Base-by-base conservation (phyloP, 75 land plant genomes). In the Selaginella tamariscina region DNA sequence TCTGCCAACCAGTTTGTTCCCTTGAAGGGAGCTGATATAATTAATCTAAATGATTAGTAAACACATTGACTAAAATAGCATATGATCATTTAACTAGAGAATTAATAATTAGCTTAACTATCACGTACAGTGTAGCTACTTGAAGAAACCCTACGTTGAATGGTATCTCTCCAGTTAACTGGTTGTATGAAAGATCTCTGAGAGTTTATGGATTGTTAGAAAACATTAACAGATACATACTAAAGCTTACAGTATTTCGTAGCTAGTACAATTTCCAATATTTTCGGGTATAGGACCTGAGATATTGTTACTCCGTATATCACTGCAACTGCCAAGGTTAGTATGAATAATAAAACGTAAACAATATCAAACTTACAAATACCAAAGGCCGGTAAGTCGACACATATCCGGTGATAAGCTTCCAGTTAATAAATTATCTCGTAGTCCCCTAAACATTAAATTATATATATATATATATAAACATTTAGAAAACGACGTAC, bases 1-100 rank as follows among this genome's bases (percentile, higher is more conserved):
- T 63, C 74, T 84, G 29, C 91, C 91, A 28, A 80, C 80, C 21
- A 88, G 71, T 60, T 33, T 78, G 70, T 88, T 88, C 49, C 91
- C 91, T 74, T 84, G 91, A 31, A 88, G 75, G 1, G 91, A 26
- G n/a, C 62, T 27, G 74, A 9, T 23, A 27, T 39, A 15, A 15
- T 5, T 39, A 39, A 5, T 39, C 49, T 39, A 39, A 39, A 15
- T 5, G 49, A 39, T 39, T 15, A n/a, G n/a, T n/a, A n/a, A n/a
- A n/a, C n/a, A n/a, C n/a, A n/a, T n/a, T n/a, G n/a, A n/a, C n/a
- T n/a, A n/a, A n/a, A n/a, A n/a, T n/a, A n/a, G n/a, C n/a, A n/a
- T n/a, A n/a, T n/a, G n/a, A n/a, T n/a, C n/a, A n/a, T n/a, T n/a
- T n/a, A n/a, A n/a, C n/a, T n/a, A n/a, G n/a, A n/a, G n/a, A n/a